phyloP scores from a whole-genome alignment of 345 rosid genomes.

The Boechera divaricarpa region DNA sequence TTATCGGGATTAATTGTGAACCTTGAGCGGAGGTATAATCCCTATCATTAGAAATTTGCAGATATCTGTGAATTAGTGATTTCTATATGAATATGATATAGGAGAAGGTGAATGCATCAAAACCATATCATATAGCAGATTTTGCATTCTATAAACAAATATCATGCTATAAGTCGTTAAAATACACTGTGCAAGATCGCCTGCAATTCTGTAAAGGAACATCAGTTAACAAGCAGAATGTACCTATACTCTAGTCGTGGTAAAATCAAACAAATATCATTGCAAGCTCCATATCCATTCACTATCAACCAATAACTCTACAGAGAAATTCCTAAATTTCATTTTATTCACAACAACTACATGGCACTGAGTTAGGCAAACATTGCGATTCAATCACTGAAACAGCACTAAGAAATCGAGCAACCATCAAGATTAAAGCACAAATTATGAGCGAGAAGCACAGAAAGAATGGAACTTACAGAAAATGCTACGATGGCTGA shows the following conservation, averaged over 20 bases:
- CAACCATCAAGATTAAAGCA: background rate
- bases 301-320: conserved; percentile 17
- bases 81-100: background rate
- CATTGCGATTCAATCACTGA: conserved; percentile 2
- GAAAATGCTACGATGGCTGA: conserved; percentile 82
- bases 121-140: background rate
- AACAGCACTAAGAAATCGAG: background rate
- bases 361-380: background rate
- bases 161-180: background rate
- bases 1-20: conserved; percentile 80
- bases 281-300: conserved; percentile 21
- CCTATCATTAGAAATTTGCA: conserved; percentile 50
- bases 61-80: background rate
- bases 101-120: background rate
- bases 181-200: background rate
- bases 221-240: conserved; percentile 11
- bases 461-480: conserved; percentile 53
- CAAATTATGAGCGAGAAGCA: background rate
- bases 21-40: conserved; percentile 75
- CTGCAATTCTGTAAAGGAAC: background rate
- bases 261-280: conserved; percentile 16
- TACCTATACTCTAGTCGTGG: conserved; percentile 8
- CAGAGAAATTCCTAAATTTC: background rate
- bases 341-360: background rate
- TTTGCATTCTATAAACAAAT: background rate